Evolutionary conservation across 176 grass and related monocot genomes (phyloP).

Genomic region (Avena eriantha): DNA sequence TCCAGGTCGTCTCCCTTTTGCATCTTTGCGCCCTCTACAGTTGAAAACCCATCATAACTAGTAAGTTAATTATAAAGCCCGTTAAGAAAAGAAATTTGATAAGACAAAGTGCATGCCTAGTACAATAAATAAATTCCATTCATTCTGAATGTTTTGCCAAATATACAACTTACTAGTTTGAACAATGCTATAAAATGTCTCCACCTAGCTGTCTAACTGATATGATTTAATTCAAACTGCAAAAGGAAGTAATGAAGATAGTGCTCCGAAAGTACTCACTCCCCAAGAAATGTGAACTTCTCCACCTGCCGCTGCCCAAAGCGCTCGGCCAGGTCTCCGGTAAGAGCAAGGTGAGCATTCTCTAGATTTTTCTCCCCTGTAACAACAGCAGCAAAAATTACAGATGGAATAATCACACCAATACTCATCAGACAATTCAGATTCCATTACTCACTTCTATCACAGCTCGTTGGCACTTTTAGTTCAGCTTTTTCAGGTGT

Average conservation of each 20-base stretch:
- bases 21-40: slow-evolving; percentile 79
- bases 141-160: neutral
- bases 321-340: slow-evolving; percentile 68
- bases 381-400: slow-evolving; percentile 47
- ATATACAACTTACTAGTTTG: slow-evolving; percentile 20
- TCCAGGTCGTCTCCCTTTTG: slow-evolving; percentile 65
- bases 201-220: neutral
- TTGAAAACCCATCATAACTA: slow-evolving; percentile 32
- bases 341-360: slow-evolving; percentile 47
- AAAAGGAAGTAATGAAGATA: slow-evolving; percentile 13
- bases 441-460: slow-evolving; percentile 51
- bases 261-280: slow-evolving; percentile 55
- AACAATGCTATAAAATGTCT: neutral
- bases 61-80: neutral
- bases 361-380: slow-evolving; percentile 49
- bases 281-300: slow-evolving; percentile 81
- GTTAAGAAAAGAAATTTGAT: slow-evolving; percentile 12
- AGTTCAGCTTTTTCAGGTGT: slow-evolving; percentile 28
- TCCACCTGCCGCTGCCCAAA: slow-evolving; percentile 79
- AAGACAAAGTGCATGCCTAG: slow-evolving; percentile 14
- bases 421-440: slow-evolving; percentile 4
- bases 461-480: slow-evolving; percentile 23
- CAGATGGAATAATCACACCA: neutral
- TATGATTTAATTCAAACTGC: neutral
- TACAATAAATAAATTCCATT: neutral